Evolutionary conservation across 768 basidiomycete genomes (phyloP).

Genomic region (Tylopilus plumbeoviolaceoides): DNA sequence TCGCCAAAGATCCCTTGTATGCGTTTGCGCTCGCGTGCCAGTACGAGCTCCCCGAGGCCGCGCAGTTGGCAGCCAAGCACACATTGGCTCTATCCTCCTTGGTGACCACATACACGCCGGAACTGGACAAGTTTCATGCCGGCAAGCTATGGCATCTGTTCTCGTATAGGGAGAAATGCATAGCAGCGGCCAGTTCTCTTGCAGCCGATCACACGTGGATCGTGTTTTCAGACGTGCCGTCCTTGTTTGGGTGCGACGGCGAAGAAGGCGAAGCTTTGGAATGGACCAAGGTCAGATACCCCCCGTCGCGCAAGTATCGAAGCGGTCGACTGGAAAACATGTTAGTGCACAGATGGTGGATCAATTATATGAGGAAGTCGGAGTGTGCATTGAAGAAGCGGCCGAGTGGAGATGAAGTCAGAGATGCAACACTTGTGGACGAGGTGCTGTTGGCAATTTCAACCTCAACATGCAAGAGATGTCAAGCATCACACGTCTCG

Average conservation of each 20-base stretch:
- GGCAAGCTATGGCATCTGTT: conserved; percentile 1
- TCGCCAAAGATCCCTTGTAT: conserved; percentile 3
- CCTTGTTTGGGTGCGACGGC: conserved; percentile 2
- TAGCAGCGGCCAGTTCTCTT: background rate
- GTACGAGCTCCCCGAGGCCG: background rate
- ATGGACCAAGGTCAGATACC: background rate
- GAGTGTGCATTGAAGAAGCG: background rate
- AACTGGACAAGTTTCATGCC: conserved; percentile 11
- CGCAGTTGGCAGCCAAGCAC: conserved; percentile 7
- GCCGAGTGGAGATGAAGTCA: background rate
- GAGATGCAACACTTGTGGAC: background rate
- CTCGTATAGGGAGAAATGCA: conserved; percentile 5
- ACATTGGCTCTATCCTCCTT: conserved; percentile 5
- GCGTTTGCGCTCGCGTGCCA: conserved; percentile 15
- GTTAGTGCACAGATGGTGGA: conserved; percentile 13
- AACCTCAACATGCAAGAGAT: conserved; percentile 1
- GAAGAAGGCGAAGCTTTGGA: background rate
- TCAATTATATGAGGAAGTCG: conserved; percentile 13
- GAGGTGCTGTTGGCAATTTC: background rate
- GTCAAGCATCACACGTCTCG: background rate
- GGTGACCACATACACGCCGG: background rate
- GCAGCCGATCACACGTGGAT: conserved; percentile 13
- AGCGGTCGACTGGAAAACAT: background rate
- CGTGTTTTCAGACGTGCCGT: too few relatives aligned
- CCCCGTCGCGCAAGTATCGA: conserved; percentile 4